Percentiles rank a stretch among this genome's conserved stretches.
These are phyloP conservation scores for Mediolabrus comicus DNA, from an alignment of 108 stramenopile species.

Conservation along the genomic window DNA sequence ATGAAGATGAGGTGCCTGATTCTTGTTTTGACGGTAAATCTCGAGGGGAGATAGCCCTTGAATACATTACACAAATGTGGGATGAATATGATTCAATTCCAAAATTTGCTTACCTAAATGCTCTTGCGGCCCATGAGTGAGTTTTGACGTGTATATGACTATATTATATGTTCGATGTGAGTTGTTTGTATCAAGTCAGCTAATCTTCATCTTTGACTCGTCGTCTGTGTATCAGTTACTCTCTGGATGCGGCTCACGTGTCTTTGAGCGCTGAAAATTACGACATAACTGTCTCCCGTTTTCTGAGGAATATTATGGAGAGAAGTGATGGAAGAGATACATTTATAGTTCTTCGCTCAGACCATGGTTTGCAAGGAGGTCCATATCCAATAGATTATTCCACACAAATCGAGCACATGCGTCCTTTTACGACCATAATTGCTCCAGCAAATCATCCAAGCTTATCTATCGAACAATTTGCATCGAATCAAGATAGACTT, in stretches of 20 bases:
- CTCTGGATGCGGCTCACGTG: slow-evolving; percentile 28
- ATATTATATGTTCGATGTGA: background rate
- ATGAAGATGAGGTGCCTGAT: slow-evolving; percentile 9
- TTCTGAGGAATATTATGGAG: slow-evolving; percentile 36
- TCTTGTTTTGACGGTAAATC: slow-evolving; percentile 42
- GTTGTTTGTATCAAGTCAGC: no score
- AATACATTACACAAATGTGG: slow-evolving; percentile 48
- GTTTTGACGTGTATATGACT: background rate
- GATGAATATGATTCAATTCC: slow-evolving; percentile 30
- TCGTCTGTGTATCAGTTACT: slow-evolving; percentile 13
- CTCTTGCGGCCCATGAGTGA: slow-evolving; percentile 55
- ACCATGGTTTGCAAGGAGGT: slow-evolving; percentile 53
- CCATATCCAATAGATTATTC: slow-evolving; percentile 42
- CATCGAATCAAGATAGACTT: slow-evolving; percentile 45
- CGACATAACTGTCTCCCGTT: slow-evolving; percentile 29
- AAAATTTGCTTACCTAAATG: slow-evolving; percentile 59
- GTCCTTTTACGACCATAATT: slow-evolving; percentile 54
- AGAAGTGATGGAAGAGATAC: slow-evolving; percentile 34
- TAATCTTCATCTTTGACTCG: background rate
- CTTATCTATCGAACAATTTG: slow-evolving; percentile 27
- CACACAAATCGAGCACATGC: slow-evolving; percentile 53
- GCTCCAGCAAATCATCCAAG: slow-evolving; percentile 31
- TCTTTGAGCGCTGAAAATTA: slow-evolving; percentile 42
- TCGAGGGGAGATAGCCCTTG: slow-evolving; percentile 32
- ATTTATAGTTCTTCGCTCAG: slow-evolving; percentile 47